Percentiles rank a stretch among this genome's conserved stretches.
These are phyloP conservation scores for Rutstroemia sp. DNA, from an alignment of 2,329 filamentous ascomycete species.

Conservation along the genomic window DNA sequence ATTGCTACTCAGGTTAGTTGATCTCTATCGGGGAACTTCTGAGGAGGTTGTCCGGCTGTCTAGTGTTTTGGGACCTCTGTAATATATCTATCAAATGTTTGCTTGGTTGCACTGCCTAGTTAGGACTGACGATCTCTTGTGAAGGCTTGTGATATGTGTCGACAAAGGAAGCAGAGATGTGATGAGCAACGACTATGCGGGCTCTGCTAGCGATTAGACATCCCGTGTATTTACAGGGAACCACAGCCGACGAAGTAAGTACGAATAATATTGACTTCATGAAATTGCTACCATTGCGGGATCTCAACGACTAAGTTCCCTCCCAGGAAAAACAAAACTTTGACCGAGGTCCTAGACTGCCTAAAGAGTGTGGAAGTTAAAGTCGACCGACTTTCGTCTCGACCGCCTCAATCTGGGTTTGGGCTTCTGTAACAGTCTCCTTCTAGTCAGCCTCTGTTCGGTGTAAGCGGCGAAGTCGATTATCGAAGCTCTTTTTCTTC, in stretches of 20 bases:
- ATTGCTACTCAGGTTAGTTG: constrained; percentile 40
- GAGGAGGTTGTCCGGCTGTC: not conserved
- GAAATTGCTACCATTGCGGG: not conserved
- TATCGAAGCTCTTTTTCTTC: constrained; percentile 21
- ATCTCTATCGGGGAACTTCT: not conserved
- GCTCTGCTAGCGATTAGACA: constrained; percentile 48
- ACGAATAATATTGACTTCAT: not conserved
- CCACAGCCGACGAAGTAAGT: constrained; percentile 56
- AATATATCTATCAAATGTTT: not conserved
- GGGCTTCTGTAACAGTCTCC: constrained; percentile 22
- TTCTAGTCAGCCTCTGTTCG: constrained; percentile 20
- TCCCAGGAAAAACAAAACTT: constrained; percentile 53
- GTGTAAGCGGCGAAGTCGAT: constrained; percentile 8
- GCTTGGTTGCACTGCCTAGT: not conserved
- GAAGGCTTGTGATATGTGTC: constrained; percentile 52
- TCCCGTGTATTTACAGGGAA: constrained; percentile 53
- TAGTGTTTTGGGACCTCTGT: not conserved
- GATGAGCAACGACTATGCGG: constrained; percentile 55
- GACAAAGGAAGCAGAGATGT: constrained; percentile 55
- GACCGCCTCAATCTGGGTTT: constrained; percentile 11
- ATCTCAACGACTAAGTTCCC: constrained; percentile 9
- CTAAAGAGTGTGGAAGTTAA: constrained; percentile 48
- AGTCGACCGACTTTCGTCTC: constrained; percentile 37
- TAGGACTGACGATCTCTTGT: constrained; percentile 8
- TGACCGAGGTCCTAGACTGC: constrained; percentile 52